Percentiles rank a stretch among this genome's conserved stretches.
Conservation (phyloP, 345 rosid species). For the Adansonia digitata region DNA sequence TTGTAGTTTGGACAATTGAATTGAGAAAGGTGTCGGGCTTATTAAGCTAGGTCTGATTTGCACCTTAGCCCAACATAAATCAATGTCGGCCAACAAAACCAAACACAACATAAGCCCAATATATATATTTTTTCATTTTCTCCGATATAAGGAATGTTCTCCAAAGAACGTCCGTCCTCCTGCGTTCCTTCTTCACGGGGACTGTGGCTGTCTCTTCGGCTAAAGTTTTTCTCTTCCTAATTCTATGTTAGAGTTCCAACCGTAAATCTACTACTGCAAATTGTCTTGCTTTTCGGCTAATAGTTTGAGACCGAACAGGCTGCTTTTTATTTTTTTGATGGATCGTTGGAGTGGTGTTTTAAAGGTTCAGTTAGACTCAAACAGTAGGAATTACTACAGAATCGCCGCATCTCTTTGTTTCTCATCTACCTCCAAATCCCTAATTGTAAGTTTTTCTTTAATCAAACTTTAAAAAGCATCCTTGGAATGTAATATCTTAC, state of each 20-base stretch:
- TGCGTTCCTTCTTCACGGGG: not conserved
- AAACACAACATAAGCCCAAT: not conserved
- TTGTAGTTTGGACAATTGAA: not conserved
- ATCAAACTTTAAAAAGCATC: not conserved
- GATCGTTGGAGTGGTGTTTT: constrained; percentile 59
- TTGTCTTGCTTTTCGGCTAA: not conserved
- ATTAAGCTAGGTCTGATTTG: not conserved
- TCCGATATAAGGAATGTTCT: not conserved
- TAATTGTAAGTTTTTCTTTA: constrained; percentile 28
- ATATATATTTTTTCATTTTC: not conserved
- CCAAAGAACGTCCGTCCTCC: not conserved
- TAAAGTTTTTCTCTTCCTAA: not conserved
- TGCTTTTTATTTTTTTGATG: constrained; percentile 29
- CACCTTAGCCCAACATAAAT: not conserved
- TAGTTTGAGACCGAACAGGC: not conserved
- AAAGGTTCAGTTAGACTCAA: constrained; percentile 47
- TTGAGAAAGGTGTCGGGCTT: not conserved
- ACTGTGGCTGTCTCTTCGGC: not conserved
- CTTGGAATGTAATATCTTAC: not conserved
- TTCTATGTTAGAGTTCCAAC: not conserved
- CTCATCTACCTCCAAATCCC: constrained; percentile 34
- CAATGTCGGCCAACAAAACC: not conserved
- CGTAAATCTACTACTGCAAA: not conserved
- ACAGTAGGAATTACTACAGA: constrained; percentile 28
- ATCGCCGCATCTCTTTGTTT: constrained; percentile 74